phyloP scores from a whole-genome alignment of 1,284 basidiomycete genomes.

The Exobasidium rhododendri region DNA sequence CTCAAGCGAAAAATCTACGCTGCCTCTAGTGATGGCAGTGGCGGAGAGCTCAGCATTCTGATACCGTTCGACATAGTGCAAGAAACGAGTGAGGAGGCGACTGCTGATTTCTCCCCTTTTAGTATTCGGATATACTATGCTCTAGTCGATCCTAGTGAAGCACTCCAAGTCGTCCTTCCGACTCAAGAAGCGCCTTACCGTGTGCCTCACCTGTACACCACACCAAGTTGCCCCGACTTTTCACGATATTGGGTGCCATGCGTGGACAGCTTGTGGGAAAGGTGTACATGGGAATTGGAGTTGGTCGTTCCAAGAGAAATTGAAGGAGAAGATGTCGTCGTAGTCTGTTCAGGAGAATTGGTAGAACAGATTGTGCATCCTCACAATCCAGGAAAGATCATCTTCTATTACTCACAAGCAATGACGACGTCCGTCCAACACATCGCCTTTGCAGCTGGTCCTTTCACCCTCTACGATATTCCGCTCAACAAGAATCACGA shows the following conservation, averaged over 20 bases:
- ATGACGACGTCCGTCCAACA: slow-evolving; percentile 90
- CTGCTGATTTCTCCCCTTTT: slow-evolving; percentile 70
- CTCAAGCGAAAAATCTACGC: slow-evolving; percentile 88
- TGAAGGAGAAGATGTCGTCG: slow-evolving; percentile 57
- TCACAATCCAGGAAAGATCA: slow-evolving; percentile 85
- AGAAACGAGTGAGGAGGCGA: slow-evolving; percentile 24
- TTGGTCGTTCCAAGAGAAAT: slow-evolving; percentile 76
- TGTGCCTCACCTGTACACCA: slow-evolving; percentile 80
- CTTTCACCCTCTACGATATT: slow-evolving; percentile 61
- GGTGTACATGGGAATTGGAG: slow-evolving; percentile 97
- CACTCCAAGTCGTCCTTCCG: slow-evolving; percentile 79
- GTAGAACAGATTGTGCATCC: slow-evolving; percentile 72
- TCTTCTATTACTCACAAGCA: slow-evolving; percentile 87
- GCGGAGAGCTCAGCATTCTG: slow-evolving; percentile 88
- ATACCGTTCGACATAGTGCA: slow-evolving; percentile 67
- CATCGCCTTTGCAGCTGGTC: slow-evolving; percentile 90
- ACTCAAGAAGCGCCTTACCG: slow-evolving; percentile 78
- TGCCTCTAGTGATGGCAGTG: slow-evolving; percentile 80
- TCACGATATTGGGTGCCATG: slow-evolving; percentile 97
- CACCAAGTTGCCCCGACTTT: slow-evolving; percentile 79
- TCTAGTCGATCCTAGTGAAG: slow-evolving; percentile 71
- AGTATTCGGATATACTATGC: slow-evolving; percentile 74
- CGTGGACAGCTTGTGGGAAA: slow-evolving; percentile 89
- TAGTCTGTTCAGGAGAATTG: slow-evolving; percentile 83
- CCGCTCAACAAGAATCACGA: slow-evolving; percentile 22